These are phyloP conservation scores for Dothideomycetes sp. DNA, from an alignment of 2,329 filamentous ascomycete genomes.

Conservation along the genomic window DNA sequence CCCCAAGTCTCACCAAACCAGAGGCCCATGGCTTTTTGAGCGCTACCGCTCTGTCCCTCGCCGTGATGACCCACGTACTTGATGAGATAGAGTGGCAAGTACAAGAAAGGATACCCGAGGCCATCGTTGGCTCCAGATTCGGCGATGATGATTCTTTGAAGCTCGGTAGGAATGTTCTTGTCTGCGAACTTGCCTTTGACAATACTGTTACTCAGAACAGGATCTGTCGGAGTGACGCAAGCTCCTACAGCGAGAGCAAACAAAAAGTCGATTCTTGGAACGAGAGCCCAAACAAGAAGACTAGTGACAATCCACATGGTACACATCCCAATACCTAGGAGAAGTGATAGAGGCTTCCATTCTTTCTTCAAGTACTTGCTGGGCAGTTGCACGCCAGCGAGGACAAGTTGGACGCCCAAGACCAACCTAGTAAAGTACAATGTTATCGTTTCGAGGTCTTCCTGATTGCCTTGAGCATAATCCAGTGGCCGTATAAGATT, in stretches of 20 bases:
- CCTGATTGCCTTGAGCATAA: slow-evolving; percentile 53
- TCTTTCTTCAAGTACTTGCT: slow-evolving; percentile 69
- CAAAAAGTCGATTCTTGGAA: slow-evolving; percentile 62
- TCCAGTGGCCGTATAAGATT: slow-evolving; percentile 65
- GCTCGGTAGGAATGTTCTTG: slow-evolving; percentile 70
- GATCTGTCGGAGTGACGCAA: slow-evolving; percentile 88
- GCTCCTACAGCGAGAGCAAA: slow-evolving; percentile 73
- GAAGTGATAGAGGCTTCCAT: slow-evolving; percentile 64
- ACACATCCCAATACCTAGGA: slow-evolving; percentile 77
- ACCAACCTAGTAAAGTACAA: slow-evolving; percentile 80
- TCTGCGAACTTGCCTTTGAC: slow-evolving; percentile 92
- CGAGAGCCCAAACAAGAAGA: slow-evolving; percentile 65
- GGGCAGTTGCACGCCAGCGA: slow-evolving; percentile 81
- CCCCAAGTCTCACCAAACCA: slow-evolving; percentile 84
- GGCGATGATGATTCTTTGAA: slow-evolving; percentile 58
- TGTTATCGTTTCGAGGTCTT: slow-evolving; percentile 62
- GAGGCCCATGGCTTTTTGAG: slow-evolving; percentile 57
- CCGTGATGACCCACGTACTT: slow-evolving; percentile 57
- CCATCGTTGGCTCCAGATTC: slow-evolving; percentile 89
- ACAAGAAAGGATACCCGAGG: slow-evolving; percentile 79
- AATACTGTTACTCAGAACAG: slow-evolving; percentile 77
- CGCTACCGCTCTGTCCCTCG: slow-evolving; percentile 47
- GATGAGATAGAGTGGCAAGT: slow-evolving; percentile 73
- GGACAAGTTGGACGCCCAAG: slow-evolving; percentile 78
- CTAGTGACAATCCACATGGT: slow-evolving; percentile 81